Evolutionary conservation across 75 land plant species (phyloP).

Genomic region (Chamaecyparis obtusa): DNA sequence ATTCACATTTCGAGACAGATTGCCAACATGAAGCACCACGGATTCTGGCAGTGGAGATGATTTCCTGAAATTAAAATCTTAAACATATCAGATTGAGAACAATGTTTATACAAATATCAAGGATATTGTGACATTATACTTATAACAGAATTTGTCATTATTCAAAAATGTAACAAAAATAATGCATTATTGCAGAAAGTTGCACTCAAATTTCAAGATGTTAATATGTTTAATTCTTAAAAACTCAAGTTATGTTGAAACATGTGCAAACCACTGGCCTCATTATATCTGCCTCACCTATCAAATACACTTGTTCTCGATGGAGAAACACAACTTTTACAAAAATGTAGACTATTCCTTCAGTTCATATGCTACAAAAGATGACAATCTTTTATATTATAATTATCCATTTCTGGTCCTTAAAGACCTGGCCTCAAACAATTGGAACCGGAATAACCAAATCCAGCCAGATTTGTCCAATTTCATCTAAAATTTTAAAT

Average conservation of each 20-base stretch:
- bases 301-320: neutral
- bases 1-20: conserved; percentile 90
- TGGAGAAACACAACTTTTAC: neutral
- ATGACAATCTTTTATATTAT: neutral
- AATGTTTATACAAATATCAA: neutral
- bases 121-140: neutral
- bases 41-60: conserved; percentile 63
- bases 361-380: neutral
- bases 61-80: conserved; percentile 55
- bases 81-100: neutral
- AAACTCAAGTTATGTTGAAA: neutral
- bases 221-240: neutral
- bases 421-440: neutral
- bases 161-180: neutral
- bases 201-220: neutral
- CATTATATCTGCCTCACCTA: neutral
- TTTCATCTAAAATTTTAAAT: too few species aligned
- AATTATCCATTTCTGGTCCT: neutral
- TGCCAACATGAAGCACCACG: conserved; percentile 65
- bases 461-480: too few species aligned
- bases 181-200: neutral
- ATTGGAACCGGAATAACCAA: neutral
- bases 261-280: neutral
- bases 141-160: neutral
- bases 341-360: neutral